A percentile compares a stretch with the other conserved stretches of the same genome.
These are phyloP conservation scores for Kregervanrija fluxuum DNA, from an alignment of 805 yeast species.

Conservation along the genomic window DNA sequence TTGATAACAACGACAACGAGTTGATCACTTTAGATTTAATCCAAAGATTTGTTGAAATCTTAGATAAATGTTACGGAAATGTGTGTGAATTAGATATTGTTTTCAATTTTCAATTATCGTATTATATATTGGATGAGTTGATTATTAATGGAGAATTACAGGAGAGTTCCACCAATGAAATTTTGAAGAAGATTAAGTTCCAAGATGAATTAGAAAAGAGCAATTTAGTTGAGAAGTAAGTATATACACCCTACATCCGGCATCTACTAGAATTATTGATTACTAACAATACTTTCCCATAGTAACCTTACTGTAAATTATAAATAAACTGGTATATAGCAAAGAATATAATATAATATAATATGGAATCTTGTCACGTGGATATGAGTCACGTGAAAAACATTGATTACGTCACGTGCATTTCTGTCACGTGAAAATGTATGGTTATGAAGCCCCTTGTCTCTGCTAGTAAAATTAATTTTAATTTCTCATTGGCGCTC, in stretches of 20 bases:
- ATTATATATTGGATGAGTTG: constrained; percentile 84
- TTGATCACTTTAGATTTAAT: constrained; percentile 76
- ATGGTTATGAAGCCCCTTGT: too few species aligned
- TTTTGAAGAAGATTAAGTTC: constrained; percentile 65
- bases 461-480: too few species aligned
- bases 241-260: background rate
- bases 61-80: constrained; percentile 93
- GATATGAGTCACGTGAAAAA: too few species aligned
- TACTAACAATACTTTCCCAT: background rate
- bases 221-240: constrained; percentile 18
- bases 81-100: constrained; percentile 96
- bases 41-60: constrained; percentile 91
- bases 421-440: too few species aligned
- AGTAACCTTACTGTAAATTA: background rate
- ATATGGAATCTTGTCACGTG: too few species aligned
- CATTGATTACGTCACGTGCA: background rate
- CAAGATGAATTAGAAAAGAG: constrained; percentile 74
- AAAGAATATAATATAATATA: too few species aligned
- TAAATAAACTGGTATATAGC: background rate
- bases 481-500: too few species aligned
- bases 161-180: constrained; percentile 77
- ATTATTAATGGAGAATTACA: constrained; percentile 81
- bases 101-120: constrained; percentile 91
- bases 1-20: constrained; percentile 81
- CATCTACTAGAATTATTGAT: background rate